Evolutionary conservation across 2,329 filamentous ascomycete species (phyloP).

Genomic region (Claviceps paspali): DNA sequence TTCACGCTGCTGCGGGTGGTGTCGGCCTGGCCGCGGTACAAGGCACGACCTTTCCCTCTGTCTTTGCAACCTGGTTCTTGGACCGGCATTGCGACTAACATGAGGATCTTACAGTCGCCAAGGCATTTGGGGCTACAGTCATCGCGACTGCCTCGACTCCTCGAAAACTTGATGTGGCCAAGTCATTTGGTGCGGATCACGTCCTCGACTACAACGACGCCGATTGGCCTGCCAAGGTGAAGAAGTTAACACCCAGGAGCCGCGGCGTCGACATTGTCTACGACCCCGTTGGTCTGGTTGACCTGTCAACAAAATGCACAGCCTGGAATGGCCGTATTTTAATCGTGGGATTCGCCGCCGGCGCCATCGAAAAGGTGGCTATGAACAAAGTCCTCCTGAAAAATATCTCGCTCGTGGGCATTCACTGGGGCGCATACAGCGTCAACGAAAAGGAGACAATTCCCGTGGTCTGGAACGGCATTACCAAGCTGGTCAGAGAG

Average conservation of each 20-base stretch:
- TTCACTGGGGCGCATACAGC: conserved; percentile 84
- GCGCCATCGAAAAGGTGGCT: conserved; percentile 73
- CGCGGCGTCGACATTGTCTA: conserved; percentile 81
- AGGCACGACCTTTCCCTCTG: conserved; percentile 20
- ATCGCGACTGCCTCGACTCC: conserved; percentile 75
- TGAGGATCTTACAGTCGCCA: conserved; percentile 44
- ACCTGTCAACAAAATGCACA: conserved; percentile 76
- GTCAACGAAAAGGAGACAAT: conserved; percentile 57
- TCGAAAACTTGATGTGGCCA: conserved; percentile 67
- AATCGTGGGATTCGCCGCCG: conserved; percentile 69
- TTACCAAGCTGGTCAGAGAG: conserved; percentile 60
- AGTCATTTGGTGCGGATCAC: conserved; percentile 71
- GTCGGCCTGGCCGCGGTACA: conserved; percentile 87
- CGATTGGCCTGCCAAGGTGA: conserved; percentile 53
- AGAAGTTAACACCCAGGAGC: conserved; percentile 58
- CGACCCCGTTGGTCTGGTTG: conserved; percentile 84
- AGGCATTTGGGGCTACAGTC: conserved; percentile 82
- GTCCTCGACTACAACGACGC: conserved; percentile 58
- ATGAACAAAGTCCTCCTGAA: conserved; percentile 87
- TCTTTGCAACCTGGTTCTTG: neutral
- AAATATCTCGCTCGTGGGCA: conserved; percentile 77
- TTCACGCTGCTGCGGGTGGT: conserved; percentile 85
- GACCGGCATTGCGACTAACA: neutral
- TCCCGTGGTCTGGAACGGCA: conserved; percentile 62
- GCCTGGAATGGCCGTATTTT: conserved; percentile 85